Percentiles rank a stretch among this genome's conserved stretches.
phyloP scores from a whole-genome alignment of 352 stramenopile species.

The Globisporangium spinosum region DNA sequence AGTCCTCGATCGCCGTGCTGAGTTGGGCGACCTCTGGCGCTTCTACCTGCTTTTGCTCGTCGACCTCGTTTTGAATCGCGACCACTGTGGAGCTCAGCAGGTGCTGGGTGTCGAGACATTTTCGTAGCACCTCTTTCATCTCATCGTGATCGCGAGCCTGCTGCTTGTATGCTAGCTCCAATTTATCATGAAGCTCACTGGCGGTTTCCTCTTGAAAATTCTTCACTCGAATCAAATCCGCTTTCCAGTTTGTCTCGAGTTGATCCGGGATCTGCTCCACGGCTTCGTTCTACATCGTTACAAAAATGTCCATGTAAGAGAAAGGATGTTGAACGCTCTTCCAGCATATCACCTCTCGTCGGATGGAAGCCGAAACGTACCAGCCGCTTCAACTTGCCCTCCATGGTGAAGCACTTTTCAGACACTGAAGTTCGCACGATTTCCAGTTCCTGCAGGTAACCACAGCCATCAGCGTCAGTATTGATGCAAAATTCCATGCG shows the following conservation, averaged over 20 bases:
- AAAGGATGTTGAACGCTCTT: background rate
- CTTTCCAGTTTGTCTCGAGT: constrained; percentile 22
- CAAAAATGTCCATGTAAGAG: background rate
- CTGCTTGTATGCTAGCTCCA: background rate
- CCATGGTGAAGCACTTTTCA: constrained; percentile 50
- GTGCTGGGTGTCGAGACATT: constrained; percentile 59
- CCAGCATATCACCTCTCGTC: background rate
- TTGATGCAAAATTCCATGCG: background rate
- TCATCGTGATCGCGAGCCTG: constrained; percentile 24
- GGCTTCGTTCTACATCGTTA: constrained; percentile 22
- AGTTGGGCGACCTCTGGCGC: constrained; percentile 4
- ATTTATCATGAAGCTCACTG: constrained; percentile 24
- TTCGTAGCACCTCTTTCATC: constrained; percentile 41
- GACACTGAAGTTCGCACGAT: constrained; percentile 49
- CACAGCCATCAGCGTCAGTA: background rate
- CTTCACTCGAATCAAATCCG: constrained; percentile 10
- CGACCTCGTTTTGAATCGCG: constrained; percentile 47
- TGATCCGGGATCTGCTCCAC: constrained; percentile 28
- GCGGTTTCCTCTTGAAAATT: constrained; percentile 6
- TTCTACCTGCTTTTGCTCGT: constrained; percentile 27
- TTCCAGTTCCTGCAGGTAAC: constrained; percentile 40
- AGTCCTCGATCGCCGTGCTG: constrained; percentile 31
- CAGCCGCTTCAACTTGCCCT: constrained; percentile 38
- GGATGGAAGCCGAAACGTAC: constrained; percentile 18
- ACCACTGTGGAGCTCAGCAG: constrained; percentile 56